Evolutionary conservation across 2,329 filamentous ascomycete genomes (phyloP).

Genomic region (Paecilomyces sp.): DNA sequence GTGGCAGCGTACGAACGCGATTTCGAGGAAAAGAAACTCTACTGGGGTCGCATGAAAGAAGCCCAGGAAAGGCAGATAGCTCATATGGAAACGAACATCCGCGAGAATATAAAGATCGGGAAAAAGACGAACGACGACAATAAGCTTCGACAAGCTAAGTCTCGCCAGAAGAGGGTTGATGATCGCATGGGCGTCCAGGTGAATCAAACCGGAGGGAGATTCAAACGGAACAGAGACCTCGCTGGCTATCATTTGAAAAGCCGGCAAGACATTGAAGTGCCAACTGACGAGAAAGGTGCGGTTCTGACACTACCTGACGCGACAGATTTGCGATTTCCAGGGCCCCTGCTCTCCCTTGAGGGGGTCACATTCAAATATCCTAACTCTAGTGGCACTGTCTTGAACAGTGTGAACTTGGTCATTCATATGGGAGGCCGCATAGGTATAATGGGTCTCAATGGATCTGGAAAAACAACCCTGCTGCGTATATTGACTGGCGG

Average conservation of each 20-base stretch:
- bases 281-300: constrained; percentile 52
- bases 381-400: constrained; percentile 35
- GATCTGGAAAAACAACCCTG: constrained; percentile 20
- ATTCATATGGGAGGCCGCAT: constrained; percentile 60
- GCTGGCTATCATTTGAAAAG: constrained; percentile 52
- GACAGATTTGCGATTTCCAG: constrained; percentile 65
- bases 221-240: constrained; percentile 73
- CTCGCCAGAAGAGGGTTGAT: constrained; percentile 75
- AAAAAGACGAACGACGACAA: constrained; percentile 75
- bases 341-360: constrained; percentile 65
- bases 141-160: constrained; percentile 78
- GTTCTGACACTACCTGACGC: constrained; percentile 55
- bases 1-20: constrained; percentile 65
- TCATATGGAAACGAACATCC: constrained; percentile 72
- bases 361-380: constrained; percentile 60
- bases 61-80: constrained; percentile 74
- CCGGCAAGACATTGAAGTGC: constrained; percentile 65
- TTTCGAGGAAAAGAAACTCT: constrained; percentile 56
- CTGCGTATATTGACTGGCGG: constrained; percentile 49
- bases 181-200: constrained; percentile 73
- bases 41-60: constrained; percentile 69
- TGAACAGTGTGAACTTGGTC: constrained; percentile 60
- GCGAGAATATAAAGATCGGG: constrained; percentile 66
- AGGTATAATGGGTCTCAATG: neutral
- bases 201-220: constrained; percentile 62